A percentile compares a stretch with the other conserved stretches of the same genome.
Evolutionary conservation across 2,329 filamentous ascomycete genomes (phyloP).

Genomic region (Colletotrichum gigasporum): DNA sequence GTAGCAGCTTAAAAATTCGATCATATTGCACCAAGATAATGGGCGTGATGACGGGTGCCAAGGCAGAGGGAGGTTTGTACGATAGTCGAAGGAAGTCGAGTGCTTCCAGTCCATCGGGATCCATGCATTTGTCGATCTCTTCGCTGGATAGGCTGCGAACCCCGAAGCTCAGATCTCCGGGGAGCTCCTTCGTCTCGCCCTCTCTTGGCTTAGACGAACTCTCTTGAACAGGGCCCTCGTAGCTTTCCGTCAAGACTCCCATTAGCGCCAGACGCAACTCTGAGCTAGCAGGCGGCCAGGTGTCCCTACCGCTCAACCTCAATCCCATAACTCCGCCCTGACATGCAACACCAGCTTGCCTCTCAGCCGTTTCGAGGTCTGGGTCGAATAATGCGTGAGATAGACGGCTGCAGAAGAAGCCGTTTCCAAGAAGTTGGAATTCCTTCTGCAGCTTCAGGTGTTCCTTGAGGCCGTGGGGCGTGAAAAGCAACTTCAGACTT

Average conservation of each 20-base stretch:
- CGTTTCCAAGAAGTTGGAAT: constrained; percentile 87
- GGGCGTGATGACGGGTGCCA: constrained; percentile 79
- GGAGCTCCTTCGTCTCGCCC: constrained; percentile 55
- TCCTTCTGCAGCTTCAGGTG: constrained; percentile 81
- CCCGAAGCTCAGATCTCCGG: constrained; percentile 81
- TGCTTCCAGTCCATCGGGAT: constrained; percentile 84
- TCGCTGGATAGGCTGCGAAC: constrained; percentile 82
- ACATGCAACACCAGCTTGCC: constrained; percentile 73
- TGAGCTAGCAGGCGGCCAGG: constrained; percentile 93
- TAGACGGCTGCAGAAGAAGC: constrained; percentile 81
- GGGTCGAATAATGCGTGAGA: constrained; percentile 87
- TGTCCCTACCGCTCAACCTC: constrained; percentile 80
- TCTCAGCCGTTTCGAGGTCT: constrained; percentile 81
- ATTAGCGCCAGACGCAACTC: constrained; percentile 91
- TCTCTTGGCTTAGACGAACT: constrained; percentile 31
- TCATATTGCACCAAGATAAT: constrained; percentile 83
- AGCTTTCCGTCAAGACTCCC: constrained; percentile 83
- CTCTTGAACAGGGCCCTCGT: constrained; percentile 45
- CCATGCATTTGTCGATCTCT: constrained; percentile 84
- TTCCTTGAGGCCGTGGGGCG: constrained; percentile 72
- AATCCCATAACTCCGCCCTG: constrained; percentile 81
- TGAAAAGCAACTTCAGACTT: constrained; percentile 80
- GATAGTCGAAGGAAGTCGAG: constrained; percentile 92
- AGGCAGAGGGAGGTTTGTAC: constrained; percentile 78
- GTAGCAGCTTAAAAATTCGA: constrained; percentile 80